Conservation (phyloP, 768 basidiomycete genomes). For the Agrocybe chaxingu region DNA sequence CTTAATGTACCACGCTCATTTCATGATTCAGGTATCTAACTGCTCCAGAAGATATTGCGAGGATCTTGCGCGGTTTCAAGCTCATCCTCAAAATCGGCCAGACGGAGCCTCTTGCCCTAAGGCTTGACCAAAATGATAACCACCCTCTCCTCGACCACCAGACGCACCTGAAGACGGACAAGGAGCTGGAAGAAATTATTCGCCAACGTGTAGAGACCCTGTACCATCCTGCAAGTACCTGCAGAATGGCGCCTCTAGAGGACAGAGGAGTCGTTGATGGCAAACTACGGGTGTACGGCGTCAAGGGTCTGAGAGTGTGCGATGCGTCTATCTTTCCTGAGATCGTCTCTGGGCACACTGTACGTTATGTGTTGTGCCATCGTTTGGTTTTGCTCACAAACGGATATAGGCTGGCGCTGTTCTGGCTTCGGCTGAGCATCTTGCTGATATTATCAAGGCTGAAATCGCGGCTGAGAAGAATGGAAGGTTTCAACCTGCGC, state of each 20-base stretch:
- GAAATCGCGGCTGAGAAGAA: conserved; percentile 7
- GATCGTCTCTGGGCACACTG: conserved; percentile 12
- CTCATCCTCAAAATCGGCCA: conserved; percentile 36
- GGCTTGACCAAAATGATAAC: conserved; percentile 30
- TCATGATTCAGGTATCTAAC: conserved; percentile 33
- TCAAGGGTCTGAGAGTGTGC: neutral
- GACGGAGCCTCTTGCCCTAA: conserved; percentile 34
- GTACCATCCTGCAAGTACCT: conserved; percentile 45
- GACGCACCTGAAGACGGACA: conserved; percentile 33
- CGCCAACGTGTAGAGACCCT: conserved; percentile 41
- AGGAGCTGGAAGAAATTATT: conserved; percentile 40
- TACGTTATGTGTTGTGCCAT: neutral
- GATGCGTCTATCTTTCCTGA: conserved; percentile 11
- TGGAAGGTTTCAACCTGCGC: no score
- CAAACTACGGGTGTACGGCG: conserved; percentile 35
- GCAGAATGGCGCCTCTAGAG: conserved; percentile 41
- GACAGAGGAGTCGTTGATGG: conserved; percentile 38
- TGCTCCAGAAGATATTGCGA: conserved; percentile 37
- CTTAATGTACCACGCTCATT: neutral
- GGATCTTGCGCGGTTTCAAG: conserved; percentile 39
- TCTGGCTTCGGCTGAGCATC: conserved; percentile 26
- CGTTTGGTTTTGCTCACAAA: neutral
- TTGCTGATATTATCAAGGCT: conserved; percentile 27
- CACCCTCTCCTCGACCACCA: conserved; percentile 37
- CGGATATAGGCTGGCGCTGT: conserved; percentile 25